phyloP scores from a whole-genome alignment of 169 alveolate species.

The Pseudocohnilembus persalinus region DNA sequence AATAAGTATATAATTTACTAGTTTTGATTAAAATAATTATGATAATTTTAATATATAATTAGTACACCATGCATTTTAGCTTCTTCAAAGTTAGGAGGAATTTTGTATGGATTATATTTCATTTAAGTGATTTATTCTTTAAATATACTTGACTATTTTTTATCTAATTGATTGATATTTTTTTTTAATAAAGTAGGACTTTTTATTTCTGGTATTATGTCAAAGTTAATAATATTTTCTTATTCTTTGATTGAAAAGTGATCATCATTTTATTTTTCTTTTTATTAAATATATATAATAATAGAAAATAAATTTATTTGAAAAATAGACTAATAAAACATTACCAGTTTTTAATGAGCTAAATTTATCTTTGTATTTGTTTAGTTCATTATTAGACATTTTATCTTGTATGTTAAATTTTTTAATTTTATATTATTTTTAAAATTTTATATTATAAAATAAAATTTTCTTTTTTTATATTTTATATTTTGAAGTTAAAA shows the following conservation, averaged over 20 bases:
- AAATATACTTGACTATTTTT: neutral
- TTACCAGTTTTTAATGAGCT: too few relatives aligned
- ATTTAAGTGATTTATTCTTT: neutral
- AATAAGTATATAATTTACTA: too few relatives aligned
- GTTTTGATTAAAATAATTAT: too few relatives aligned
- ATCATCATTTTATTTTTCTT: neutral
- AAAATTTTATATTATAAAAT: too few relatives aligned
- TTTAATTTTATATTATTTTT: too few relatives aligned
- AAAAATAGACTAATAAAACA: neutral
- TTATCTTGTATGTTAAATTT: too few relatives aligned
- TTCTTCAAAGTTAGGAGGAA: neutral
- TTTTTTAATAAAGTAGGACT: too few relatives aligned
- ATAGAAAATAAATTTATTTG: neutral
- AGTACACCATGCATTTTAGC: neutral
- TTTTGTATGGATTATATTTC: neutral
- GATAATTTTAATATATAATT: too few relatives aligned
- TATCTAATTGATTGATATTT: neutral
- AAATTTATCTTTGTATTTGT: neutral
- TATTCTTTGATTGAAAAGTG: neutral
- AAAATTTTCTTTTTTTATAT: neutral
- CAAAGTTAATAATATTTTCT: neutral
- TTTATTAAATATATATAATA: too few relatives aligned
- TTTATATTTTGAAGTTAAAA: too few relatives aligned
- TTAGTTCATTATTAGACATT: neutral
- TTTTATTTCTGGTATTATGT: neutral